Evolutionary conservation across 2,329 filamentous ascomycete genomes (phyloP).

Genomic region (Periconia sp.): DNA sequence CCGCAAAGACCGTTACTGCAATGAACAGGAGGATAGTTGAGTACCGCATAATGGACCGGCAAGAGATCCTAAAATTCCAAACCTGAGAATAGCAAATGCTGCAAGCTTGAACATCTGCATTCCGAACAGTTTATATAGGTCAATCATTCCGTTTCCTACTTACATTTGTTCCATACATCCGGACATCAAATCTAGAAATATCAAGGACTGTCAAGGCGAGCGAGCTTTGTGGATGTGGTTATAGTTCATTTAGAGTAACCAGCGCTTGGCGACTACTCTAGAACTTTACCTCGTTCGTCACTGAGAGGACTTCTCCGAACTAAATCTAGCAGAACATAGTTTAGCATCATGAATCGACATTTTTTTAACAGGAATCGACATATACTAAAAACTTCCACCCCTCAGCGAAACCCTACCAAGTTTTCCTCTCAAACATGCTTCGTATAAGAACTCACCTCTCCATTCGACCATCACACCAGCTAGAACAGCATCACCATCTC

Average conservation of each 20-base stretch:
- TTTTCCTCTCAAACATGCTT: background rate
- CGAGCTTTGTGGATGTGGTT: constrained; percentile 26
- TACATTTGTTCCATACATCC: constrained; percentile 13
- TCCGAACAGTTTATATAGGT: constrained; percentile 17
- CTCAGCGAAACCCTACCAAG: too few relatives aligned
- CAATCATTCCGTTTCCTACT: constrained; percentile 2
- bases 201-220: constrained; percentile 22
- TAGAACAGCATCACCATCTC: background rate
- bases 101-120: constrained; percentile 6
- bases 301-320: background rate
- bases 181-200: constrained; percentile 30
- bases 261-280: constrained; percentile 22
- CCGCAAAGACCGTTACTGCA: constrained; percentile 31
- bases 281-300: background rate
- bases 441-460: too few relatives aligned
- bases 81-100: constrained; percentile 4
- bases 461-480: too few relatives aligned
- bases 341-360: background rate
- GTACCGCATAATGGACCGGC: constrained; percentile 33
- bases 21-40: constrained; percentile 32
- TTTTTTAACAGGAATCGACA: too few relatives aligned
- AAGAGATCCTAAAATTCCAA: background rate
- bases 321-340: background rate
- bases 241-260: constrained; percentile 31
- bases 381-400: too few relatives aligned